phyloP scores from a whole-genome alignment of 106 monocot species.

The Acorus calamus region DNA sequence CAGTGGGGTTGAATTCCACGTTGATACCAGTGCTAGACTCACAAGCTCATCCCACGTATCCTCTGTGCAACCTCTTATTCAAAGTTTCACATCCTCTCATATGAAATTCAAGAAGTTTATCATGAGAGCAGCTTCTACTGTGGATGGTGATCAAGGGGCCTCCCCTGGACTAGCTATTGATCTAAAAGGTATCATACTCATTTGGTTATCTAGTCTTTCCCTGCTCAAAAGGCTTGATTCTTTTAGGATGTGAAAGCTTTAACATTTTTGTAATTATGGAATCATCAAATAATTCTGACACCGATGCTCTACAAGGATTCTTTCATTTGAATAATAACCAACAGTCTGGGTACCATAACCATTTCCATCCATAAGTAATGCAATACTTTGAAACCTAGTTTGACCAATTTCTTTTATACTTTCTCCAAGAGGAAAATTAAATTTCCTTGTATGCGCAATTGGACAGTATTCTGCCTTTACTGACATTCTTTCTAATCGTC shows the following conservation, averaged over 20 bases:
- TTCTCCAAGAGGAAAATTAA: no score
- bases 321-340: no score
- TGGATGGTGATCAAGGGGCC: slow-evolving; percentile 21
- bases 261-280: not conserved
- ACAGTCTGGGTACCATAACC: no score
- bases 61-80: slow-evolving; percentile 13
- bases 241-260: not conserved
- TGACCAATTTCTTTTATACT: no score
- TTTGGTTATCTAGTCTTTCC: not conserved
- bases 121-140: slow-evolving; percentile 43
- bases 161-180: slow-evolving; percentile 60
- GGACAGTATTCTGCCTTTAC: no score
- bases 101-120: slow-evolving; percentile 16
- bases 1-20: not conserved
- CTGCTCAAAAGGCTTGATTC: not conserved
- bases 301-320: no score
- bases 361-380: no score
- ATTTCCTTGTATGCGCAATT: no score
- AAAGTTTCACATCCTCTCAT: slow-evolving; percentile 3
- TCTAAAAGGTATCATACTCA: slow-evolving; percentile 33
- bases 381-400: no score
- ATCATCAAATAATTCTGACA: no score
- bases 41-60: slow-evolving; percentile 21
- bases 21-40: slow-evolving; percentile 5
- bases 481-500: no score